phyloP scores from a whole-genome alignment of 164 flowering plant genomes.

The grape (Vitis vinifera) region DNA sequence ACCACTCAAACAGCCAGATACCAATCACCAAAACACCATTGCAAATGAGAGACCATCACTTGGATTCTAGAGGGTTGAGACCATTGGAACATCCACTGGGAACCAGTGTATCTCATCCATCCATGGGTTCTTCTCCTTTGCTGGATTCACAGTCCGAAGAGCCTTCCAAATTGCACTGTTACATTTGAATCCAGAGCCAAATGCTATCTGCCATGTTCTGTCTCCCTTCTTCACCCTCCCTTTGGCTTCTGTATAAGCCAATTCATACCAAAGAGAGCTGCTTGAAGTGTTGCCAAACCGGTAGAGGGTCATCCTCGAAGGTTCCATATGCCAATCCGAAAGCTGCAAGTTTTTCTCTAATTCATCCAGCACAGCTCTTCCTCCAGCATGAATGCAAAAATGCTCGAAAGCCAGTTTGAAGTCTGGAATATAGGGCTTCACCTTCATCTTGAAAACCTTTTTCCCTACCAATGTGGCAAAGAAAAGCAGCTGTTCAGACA shows the following conservation, averaged over 20 bases:
- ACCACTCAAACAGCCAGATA: background rate
- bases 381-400: conserved; percentile 94
- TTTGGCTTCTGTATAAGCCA: conserved; percentile 76
- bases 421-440: conserved; percentile 86
- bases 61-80: conserved; percentile 36
- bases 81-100: conserved; percentile 64
- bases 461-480: conserved; percentile 66
- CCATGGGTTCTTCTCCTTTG: conserved; percentile 76
- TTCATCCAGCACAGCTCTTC: conserved; percentile 86
- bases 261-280: conserved; percentile 83
- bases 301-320: conserved; percentile 77
- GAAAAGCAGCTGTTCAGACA: conserved; percentile 79
- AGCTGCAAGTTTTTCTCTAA: conserved; percentile 76
- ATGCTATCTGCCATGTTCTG: conserved; percentile 81
- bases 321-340: conserved; percentile 85
- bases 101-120: conserved; percentile 67
- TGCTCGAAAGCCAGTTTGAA: conserved; percentile 87
- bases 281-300: conserved; percentile 84
- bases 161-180: conserved; percentile 89
- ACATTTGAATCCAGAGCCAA: conserved; percentile 83
- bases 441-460: conserved; percentile 72
- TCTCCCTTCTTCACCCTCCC: conserved; percentile 76
- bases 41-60: background rate
- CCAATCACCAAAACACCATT: background rate
- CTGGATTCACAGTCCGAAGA: conserved; percentile 55